Percentiles rank a stretch among this genome's conserved stretches.
Conservation (phyloP, 2,329 filamentous ascomycete genomes). For the Fusarium napiforme region DNA sequence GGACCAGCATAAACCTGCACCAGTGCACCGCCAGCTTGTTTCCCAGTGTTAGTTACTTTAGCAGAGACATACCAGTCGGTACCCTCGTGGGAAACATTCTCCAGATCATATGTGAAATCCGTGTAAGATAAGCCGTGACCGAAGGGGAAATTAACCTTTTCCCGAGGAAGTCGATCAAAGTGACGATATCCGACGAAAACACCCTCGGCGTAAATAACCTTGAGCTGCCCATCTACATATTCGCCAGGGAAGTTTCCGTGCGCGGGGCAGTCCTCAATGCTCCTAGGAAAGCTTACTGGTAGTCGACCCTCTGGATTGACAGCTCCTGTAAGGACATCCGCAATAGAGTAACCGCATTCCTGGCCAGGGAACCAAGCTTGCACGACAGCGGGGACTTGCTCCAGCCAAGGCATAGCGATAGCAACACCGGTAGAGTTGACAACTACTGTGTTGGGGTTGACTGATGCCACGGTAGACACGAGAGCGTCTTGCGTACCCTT, state of each 20-base stretch:
- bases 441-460: slow-evolving; percentile 68
- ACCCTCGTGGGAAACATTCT: slow-evolving; percentile 47
- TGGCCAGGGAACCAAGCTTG: slow-evolving; percentile 77
- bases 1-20: slow-evolving; percentile 62
- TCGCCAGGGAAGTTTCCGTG: slow-evolving; percentile 69
- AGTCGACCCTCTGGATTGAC: slow-evolving; percentile 72
- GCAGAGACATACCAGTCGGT: slow-evolving; percentile 60
- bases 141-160: slow-evolving; percentile 70
- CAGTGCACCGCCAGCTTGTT: slow-evolving; percentile 58
- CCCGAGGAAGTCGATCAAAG: slow-evolving; percentile 66
- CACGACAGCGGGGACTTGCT: slow-evolving; percentile 65
- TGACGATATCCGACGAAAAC: slow-evolving; percentile 75
- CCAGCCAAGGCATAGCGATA: slow-evolving; percentile 65
- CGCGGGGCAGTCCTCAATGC: slow-evolving; percentile 69
- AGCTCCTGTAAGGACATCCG: slow-evolving; percentile 71
- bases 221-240: slow-evolving; percentile 33
- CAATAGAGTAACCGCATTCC: slow-evolving; percentile 74
- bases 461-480: slow-evolving; percentile 64
- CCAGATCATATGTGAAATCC: slow-evolving; percentile 65
- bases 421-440: slow-evolving; percentile 73
- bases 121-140: slow-evolving; percentile 76
- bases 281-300: slow-evolving; percentile 69
- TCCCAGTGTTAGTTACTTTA: slow-evolving; percentile 68
- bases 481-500: slow-evolving; percentile 63
- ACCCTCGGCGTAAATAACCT: slow-evolving; percentile 72